Evolutionary conservation across 306 rosid species (phyloP).

Genomic region (Alnus glutinosa): DNA sequence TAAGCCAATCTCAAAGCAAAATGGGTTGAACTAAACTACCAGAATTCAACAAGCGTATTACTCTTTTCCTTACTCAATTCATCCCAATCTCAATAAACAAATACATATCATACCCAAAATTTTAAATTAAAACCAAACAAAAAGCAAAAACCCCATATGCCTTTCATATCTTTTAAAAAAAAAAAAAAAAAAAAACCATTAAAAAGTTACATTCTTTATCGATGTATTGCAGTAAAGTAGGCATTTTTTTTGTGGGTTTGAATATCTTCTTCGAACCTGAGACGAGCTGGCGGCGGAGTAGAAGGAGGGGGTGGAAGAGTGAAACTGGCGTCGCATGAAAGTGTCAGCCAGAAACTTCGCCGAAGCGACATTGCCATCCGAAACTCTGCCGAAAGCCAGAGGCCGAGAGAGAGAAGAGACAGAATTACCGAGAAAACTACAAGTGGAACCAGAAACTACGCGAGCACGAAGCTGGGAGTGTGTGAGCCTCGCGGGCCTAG

Average conservation of each 20-base stretch:
- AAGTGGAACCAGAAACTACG: slow-evolving; percentile 17
- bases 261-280: slow-evolving; percentile 48
- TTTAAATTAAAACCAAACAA: not conserved
- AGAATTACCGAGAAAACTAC: slow-evolving; percentile 10
- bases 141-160: not conserved
- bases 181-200: not conserved
- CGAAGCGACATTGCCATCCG: slow-evolving; percentile 42
- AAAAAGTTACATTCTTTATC: not conserved
- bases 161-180: not conserved
- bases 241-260: no score
- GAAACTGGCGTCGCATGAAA: slow-evolving; percentile 70
- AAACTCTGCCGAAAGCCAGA: slow-evolving; percentile 16
- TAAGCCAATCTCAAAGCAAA: not conserved
- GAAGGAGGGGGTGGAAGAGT: slow-evolving; percentile 47
- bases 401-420: slow-evolving; percentile 26
- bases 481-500: slow-evolving; percentile 23
- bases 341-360: slow-evolving; percentile 47
- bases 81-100: not conserved
- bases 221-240: not conserved
- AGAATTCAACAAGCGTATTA: not conserved
- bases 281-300: slow-evolving; percentile 51
- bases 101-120: not conserved
- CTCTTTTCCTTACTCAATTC: not conserved
- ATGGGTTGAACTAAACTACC: not conserved
- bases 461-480: slow-evolving; percentile 35